Base-by-base conservation (phyloP, 371 early-diverging fungal genomes). In the Mucor racemosus region DNA sequence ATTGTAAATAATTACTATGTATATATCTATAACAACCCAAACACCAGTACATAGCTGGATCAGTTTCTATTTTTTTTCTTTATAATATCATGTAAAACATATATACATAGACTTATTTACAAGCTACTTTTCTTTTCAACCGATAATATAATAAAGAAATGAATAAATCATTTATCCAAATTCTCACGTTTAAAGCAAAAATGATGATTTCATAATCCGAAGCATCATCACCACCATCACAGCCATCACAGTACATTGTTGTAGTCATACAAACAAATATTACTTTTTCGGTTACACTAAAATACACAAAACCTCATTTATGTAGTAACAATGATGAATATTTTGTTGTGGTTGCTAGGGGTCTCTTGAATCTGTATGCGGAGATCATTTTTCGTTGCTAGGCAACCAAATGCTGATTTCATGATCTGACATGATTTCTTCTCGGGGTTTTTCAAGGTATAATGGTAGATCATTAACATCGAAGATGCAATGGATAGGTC, bases 181-280 rank as follows among this genome's bases (percentile, higher is more conserved):
- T 50, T 50, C 50, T 50, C 50, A 50, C 50, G 50, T 50, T 50
- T 44, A n/a, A 44, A n/a, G 44, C 17, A 44, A 17, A 26, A 38
- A 38, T 0, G 38, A 38, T 50, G 50, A 21, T 11, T 44, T 50
- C 50, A 21, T 50, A 19, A 50, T 50, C 26, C 50, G 21, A 50
- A 50, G 21, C 21, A 21, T 17, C n/a, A 44, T 44, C 17, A 42
- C 3, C n/a, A n/a, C n/a, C 36, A 36, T 36, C 36, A 38, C 2
- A 7, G 38, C 11, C 38, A 38, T 38, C 11, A 11, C 38, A 38
- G 11, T 48, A 48, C 19, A 11, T 50, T 21, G 5, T 11, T 26
- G 19, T 21, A 50, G 21, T 50, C 21, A 26, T 50, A 50, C 50
- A 50, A 50, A 50, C 26, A 50, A 50, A 50, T 21, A 50, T 50